Evolutionary conservation across 129 eudicot species (phyloP).

Genomic region (Centaurea solstitialis): DNA sequence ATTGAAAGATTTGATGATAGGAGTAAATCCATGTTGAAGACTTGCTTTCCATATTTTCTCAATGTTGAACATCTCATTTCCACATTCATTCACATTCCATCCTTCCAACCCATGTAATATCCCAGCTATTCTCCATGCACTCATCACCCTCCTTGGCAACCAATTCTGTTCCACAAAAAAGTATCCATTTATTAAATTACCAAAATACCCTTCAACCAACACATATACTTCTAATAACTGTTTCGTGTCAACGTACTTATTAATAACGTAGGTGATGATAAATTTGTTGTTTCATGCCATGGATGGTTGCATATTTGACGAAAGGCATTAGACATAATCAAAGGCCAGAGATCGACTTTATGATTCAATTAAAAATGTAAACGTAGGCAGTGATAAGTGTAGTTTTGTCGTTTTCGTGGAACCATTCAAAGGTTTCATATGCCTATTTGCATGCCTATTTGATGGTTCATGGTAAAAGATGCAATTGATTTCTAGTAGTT

Average conservation of each 20-base stretch:
- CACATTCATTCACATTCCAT: constrained; percentile 67
- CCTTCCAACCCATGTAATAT: constrained; percentile 74
- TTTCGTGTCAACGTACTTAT: background rate
- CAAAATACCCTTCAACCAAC: background rate
- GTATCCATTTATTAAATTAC: background rate
- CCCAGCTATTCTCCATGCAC: constrained; percentile 69
- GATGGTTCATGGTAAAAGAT: background rate
- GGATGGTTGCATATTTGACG: background rate
- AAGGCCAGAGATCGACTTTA: no score
- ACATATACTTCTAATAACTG: background rate
- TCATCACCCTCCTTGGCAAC: constrained; percentile 78
- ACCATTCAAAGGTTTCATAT: background rate
- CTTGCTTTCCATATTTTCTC: constrained; percentile 58
- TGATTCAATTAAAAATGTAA: no score
- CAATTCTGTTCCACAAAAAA: constrained; percentile 48
- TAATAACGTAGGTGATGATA: background rate
- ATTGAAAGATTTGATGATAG: constrained; percentile 14
- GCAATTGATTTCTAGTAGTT: background rate
- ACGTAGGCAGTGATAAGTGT: no score
- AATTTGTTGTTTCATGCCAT: background rate
- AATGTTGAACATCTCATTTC: constrained; percentile 40
- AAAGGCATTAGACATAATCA: background rate
- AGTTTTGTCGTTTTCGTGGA: no score
- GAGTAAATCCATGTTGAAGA: constrained; percentile 57
- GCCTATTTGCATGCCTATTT: no score